Evolutionary conservation across 202 grass and related monocot species (phyloP).

Genomic region (Panicum hallii): DNA sequence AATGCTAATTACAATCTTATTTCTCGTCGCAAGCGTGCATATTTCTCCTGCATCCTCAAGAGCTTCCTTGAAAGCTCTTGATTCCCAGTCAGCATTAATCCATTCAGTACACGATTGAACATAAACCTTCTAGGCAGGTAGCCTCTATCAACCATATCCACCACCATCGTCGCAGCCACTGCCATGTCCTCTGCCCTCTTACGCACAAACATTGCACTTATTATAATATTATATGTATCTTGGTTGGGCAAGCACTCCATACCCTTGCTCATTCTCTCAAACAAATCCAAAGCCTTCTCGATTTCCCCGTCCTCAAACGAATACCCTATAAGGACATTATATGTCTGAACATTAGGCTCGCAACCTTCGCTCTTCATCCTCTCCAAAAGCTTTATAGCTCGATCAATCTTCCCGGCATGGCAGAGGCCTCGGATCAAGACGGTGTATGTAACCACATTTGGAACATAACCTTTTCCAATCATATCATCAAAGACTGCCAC

Average conservation of each 20-base stretch:
- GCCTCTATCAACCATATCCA: slow-evolving; percentile 88
- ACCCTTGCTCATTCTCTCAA: slow-evolving; percentile 70
- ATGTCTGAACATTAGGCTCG: slow-evolving; percentile 72
- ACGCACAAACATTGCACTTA: slow-evolving; percentile 91
- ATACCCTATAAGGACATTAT: slow-evolving; percentile 78
- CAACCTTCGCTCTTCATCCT: slow-evolving; percentile 73
- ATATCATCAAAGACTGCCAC: slow-evolving; percentile 71
- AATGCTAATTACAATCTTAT: slow-evolving; percentile 67
- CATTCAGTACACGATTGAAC: slow-evolving; percentile 91
- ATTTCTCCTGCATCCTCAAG: slow-evolving; percentile 87
- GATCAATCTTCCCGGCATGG: slow-evolving; percentile 68
- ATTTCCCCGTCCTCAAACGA: slow-evolving; percentile 81
- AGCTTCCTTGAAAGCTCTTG: slow-evolving; percentile 76
- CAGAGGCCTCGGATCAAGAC: slow-evolving; percentile 84
- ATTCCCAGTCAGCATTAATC: slow-evolving; percentile 82
- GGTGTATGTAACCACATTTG: slow-evolving; percentile 77
- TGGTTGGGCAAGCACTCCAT: slow-evolving; percentile 77
- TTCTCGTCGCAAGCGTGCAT: slow-evolving; percentile 54
- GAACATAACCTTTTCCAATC: slow-evolving; percentile 50
- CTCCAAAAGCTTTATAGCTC: slow-evolving; percentile 65
- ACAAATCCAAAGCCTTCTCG: slow-evolving; percentile 73
- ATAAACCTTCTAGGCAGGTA: slow-evolving; percentile 92
- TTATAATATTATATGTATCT: slow-evolving; percentile 91
- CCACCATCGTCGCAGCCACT: slow-evolving; percentile 76
- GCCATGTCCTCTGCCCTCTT: slow-evolving; percentile 81